Conservation (phyloP, 257 asterid genomes). For the Nicotiana undulata region DNA sequence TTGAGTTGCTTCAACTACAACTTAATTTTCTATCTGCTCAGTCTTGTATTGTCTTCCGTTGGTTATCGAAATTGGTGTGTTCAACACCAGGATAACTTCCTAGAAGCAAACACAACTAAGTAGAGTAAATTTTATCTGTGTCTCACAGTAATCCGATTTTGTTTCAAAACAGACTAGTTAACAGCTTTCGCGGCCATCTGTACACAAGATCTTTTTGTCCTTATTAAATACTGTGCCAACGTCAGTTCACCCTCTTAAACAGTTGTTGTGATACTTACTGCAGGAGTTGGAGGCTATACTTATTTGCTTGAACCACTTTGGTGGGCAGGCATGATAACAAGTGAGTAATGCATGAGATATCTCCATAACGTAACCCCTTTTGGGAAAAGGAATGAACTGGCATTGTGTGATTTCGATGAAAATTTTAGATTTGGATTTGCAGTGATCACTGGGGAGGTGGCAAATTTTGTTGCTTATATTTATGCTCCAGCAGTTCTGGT, state of each 20-base stretch:
- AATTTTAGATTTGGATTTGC: slow-evolving; percentile 6
- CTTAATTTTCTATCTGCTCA: too few relatives aligned
- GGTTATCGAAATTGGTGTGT: too few relatives aligned
- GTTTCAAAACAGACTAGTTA: too few relatives aligned
- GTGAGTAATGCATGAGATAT: slow-evolving; percentile 7
- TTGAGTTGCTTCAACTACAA: too few relatives aligned
- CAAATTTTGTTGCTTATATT: slow-evolving; percentile 64
- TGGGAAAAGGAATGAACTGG: background rate
- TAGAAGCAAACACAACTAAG: too few relatives aligned
- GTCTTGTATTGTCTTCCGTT: too few relatives aligned
- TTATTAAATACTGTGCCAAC: background rate
- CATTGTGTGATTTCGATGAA: background rate
- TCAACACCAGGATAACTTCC: too few relatives aligned
- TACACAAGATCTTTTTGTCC: background rate
- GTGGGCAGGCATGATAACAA: slow-evolving; percentile 23
- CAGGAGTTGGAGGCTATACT: slow-evolving; percentile 23
- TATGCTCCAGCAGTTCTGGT: slow-evolving; percentile 79
- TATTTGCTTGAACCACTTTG: slow-evolving; percentile 23
- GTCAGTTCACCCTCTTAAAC: background rate
- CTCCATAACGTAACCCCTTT: background rate
- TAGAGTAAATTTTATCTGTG: too few relatives aligned
- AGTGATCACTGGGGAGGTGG: slow-evolving; percentile 68
- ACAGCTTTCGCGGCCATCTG: too few relatives aligned
- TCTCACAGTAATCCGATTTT: too few relatives aligned
- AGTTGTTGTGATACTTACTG: background rate